phyloP scores from a whole-genome alignment of 257 asterid species.

The Solanum bukasovii region DNA sequence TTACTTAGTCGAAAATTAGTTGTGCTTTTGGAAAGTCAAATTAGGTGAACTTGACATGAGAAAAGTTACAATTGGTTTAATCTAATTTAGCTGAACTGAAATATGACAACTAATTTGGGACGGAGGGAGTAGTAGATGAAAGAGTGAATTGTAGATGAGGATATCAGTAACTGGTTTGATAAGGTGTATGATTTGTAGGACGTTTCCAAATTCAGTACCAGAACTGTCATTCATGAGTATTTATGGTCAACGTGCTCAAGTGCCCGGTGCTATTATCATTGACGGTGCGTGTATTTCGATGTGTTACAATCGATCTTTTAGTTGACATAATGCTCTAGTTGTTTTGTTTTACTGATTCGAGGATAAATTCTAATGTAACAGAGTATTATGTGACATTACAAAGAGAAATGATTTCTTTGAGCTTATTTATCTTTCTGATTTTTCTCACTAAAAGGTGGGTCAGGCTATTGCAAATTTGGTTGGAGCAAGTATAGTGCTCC shows the following conservation, averaged over 20 bases:
- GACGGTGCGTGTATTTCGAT: conserved; percentile 47
- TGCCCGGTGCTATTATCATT: conserved; percentile 79
- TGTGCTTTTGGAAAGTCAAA: neutral
- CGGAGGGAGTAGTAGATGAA: neutral
- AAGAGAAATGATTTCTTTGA: neutral
- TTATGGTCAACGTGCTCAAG: conserved; percentile 71
- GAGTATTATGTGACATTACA: neutral
- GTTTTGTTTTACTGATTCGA: neutral
- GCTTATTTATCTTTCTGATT: conserved; percentile 2
- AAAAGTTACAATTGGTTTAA: neutral
- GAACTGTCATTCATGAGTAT: conserved; percentile 82
- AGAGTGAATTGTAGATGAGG: neutral
- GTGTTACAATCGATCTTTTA: neutral
- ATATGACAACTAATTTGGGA: neutral
- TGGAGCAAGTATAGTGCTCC: conserved; percentile 95
- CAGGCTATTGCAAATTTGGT: conserved; percentile 95
- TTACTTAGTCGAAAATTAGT: neutral
- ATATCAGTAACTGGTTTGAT: neutral
- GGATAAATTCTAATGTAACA: neutral
- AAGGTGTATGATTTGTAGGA: conserved; percentile 35
- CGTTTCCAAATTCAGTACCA: conserved; percentile 51
- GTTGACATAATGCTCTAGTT: neutral
- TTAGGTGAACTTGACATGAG: neutral
- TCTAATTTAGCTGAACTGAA: neutral
- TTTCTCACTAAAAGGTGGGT: conserved; percentile 54